Evolutionary conservation across 208 protist species (phyloP).

Genomic region (Leishmania tarentolae): DNA sequence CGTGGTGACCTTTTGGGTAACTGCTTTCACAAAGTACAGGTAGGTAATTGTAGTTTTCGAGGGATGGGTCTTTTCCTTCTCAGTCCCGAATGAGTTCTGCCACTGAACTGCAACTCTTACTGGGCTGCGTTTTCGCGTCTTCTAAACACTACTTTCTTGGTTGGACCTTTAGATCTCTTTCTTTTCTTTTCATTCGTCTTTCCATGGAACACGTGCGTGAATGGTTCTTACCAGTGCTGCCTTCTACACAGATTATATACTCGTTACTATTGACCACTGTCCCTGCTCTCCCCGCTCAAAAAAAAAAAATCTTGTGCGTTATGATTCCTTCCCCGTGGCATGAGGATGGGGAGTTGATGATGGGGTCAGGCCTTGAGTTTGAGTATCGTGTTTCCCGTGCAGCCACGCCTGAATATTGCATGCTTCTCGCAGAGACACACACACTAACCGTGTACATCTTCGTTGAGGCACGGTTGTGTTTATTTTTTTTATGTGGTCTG

Average conservation of each 20-base stretch:
- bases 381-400: neutral
- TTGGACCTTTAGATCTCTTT: neutral
- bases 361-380: neutral
- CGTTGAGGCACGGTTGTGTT: neutral
- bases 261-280: neutral
- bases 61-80: neutral
- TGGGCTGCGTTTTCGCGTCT: neutral
- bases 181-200: too few relatives aligned
- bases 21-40: neutral
- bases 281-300: too few relatives aligned
- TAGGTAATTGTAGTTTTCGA: too few relatives aligned
- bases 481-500: neutral
- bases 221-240: neutral
- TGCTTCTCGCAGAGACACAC: neutral
- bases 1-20: neutral
- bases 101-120: neutral
- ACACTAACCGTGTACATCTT: neutral
- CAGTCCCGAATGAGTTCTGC: neutral
- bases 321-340: neutral
- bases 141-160: neutral
- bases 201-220: neutral
- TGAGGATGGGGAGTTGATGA: neutral
- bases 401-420: neutral
- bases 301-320: neutral
- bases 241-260: neutral